phyloP scores from a whole-genome alignment of 140 eudicot genomes.

The Ambrosia hybrid region DNA sequence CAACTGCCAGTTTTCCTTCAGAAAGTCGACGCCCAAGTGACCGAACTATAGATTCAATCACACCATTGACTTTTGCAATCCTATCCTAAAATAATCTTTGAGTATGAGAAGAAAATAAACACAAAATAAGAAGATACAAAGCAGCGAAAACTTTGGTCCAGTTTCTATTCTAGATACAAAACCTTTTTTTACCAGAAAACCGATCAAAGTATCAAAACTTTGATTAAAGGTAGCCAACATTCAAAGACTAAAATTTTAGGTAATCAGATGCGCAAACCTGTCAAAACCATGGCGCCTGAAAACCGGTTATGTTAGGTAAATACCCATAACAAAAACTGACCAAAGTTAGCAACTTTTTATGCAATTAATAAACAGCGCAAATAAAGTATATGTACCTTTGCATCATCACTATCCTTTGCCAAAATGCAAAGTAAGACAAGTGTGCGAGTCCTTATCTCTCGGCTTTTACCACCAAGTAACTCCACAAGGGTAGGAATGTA shows the following conservation, averaged over 20 bases:
- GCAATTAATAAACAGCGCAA: conserved; percentile 6
- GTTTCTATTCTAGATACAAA: not conserved
- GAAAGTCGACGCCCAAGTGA: conserved; percentile 62
- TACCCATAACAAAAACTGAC: not conserved
- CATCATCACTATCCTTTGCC: conserved; percentile 60
- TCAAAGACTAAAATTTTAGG: no score
- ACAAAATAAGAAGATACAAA: conserved; percentile 1
- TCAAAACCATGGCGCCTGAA: conserved; percentile 2
- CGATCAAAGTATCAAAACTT: conserved; percentile 3
- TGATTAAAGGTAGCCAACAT: not conserved
- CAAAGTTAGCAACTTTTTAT: not conserved
- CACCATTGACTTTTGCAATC: conserved; percentile 46
- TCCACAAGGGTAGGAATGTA: conserved; percentile 55
- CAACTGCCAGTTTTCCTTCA: conserved; percentile 60
- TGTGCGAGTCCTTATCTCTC: conserved; percentile 54
- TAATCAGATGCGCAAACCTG: not conserved
- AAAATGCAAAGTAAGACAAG: conserved; percentile 48
- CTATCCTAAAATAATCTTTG: conserved; percentile 55
- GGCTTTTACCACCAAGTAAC: conserved; percentile 52
- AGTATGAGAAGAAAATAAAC: conserved; percentile 25
- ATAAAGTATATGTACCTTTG: conserved; percentile 47
- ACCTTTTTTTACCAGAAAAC: no score
- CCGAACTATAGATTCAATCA: conserved; percentile 47
- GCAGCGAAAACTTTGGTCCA: not conserved
- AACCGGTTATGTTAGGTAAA: not conserved